phyloP scores from a whole-genome alignment of 768 basidiomycete species.

The Imleria badia region DNA sequence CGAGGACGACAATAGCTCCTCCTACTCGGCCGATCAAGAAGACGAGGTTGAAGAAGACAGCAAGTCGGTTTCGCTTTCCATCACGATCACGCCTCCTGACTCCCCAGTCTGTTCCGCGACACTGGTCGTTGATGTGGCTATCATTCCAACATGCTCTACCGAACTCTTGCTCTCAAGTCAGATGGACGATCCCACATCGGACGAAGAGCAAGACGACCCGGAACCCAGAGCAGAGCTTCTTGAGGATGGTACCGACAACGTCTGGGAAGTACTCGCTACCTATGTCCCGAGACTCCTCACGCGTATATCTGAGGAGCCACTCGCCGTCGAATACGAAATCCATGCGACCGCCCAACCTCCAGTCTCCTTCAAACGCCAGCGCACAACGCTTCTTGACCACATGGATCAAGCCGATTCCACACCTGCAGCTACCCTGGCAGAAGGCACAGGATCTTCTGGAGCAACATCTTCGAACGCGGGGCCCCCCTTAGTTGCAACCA shows the following conservation, averaged over 20 bases:
- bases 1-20: background rate
- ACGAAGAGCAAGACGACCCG: background rate
- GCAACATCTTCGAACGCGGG: background rate
- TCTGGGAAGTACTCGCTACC: conserved; percentile 1
- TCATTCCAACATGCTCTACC: background rate
- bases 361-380: conserved; percentile 1
- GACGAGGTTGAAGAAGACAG: background rate
- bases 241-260: background rate
- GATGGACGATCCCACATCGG: background rate
- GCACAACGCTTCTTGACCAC: background rate
- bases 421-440: background rate
- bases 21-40: conserved; percentile 9
- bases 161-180: background rate
- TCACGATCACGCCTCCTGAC: background rate
- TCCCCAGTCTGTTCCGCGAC: background rate
- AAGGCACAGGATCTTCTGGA: background rate
- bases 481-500: background rate
- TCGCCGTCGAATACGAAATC: conserved; percentile 1
- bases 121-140: background rate
- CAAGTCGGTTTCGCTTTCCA: background rate
- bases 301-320: conserved; percentile 9
- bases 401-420: background rate
- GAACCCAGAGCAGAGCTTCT: background rate
- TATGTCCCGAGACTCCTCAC: conserved; percentile 4
- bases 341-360: background rate